Evolutionary conservation across 441 rosid species (phyloP).

Genomic region (Arabidopsis hybrid): DNA sequence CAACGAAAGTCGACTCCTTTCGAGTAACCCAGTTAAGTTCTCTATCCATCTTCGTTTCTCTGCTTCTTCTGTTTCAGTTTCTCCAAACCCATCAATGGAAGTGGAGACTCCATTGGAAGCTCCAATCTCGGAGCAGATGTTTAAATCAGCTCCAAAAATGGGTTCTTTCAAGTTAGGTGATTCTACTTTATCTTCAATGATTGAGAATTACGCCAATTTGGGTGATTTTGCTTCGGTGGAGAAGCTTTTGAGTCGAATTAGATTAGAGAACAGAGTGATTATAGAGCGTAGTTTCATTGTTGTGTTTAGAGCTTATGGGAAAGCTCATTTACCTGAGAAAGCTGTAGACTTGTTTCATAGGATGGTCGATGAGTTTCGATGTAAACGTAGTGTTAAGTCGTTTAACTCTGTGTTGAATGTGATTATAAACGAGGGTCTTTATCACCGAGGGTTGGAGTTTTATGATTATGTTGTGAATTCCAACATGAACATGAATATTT

Average conservation of each 20-base stretch:
- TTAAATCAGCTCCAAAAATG: constrained; percentile 58
- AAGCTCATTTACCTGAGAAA: constrained; percentile 65
- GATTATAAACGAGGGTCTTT: constrained; percentile 64
- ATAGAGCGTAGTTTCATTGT: constrained; percentile 63
- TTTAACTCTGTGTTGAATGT: constrained; percentile 81
- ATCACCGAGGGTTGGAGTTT: constrained; percentile 72
- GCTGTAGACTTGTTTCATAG: constrained; percentile 75
- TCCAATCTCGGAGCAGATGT: constrained; percentile 60
- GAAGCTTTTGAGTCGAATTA: constrained; percentile 65
- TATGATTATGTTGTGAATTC: constrained; percentile 55
- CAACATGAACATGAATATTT: constrained; percentile 53
- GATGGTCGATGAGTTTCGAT: constrained; percentile 63
- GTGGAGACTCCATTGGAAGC: constrained; percentile 42
- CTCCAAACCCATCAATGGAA: constrained; percentile 39
- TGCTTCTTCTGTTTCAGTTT: constrained; percentile 33
- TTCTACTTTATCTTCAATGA: constrained; percentile 73
- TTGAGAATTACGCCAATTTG: constrained; percentile 59
- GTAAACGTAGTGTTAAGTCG: constrained; percentile 60
- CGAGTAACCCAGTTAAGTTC: constrained; percentile 48
- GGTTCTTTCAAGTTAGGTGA: constrained; percentile 81
- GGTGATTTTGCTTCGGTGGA: constrained; percentile 70
- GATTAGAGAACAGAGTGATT: constrained; percentile 64
- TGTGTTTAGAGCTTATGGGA: constrained; percentile 81
- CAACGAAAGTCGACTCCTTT: constrained; percentile 43
- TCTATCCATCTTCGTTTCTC: constrained; percentile 40